Evolutionary conservation across 2,329 filamentous ascomycete species (phyloP), one percentile per base, ranked within the genome.

Genomic region (Alternaria novae-zelandiae): DNA sequence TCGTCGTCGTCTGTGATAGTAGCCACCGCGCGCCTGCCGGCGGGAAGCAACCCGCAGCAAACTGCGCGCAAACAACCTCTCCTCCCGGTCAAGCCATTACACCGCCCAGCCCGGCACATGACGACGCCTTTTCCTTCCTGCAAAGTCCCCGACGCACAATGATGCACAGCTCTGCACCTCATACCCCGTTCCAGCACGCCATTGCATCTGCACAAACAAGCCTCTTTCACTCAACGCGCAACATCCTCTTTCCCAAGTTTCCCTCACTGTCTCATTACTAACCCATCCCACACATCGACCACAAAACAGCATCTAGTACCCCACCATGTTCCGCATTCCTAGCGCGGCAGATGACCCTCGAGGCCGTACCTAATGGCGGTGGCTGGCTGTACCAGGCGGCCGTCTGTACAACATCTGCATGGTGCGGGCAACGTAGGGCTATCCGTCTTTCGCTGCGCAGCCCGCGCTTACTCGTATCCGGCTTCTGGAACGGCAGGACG

Each of bases 221-320:
- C 28, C 44, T 49, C 54, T 41, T 25, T 57, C 44, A 57, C 54
- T 57, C 28, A 41, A 57, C 28, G n/a, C 44, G 54, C 44, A 57
- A 57, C 28, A 41, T 11, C 2, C 28, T 20, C 15, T 23, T 13
- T 13, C 54, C 25, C 17, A 26, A 26, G 20, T 41, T n/a, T 25
- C 49, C 28, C 12, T 21, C 12, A n/a, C 11, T 23, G 49, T 51
- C 49, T 51, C 17, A 51, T 51, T 20, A 32, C 36, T 41, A 21
- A 20, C 20, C 20, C n/a, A 25, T 2, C 13, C 30, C 20, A 41
- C 20, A 41, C 23, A 36, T 20, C 3, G 13, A 53, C n/a, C 21
- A 53, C 17, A 36, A 20, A 36, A n/a, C 12, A 51, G 21, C 12
- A 21, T 32, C 17, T 7, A 4, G 28, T 36, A 32, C 17, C 21